Evolutionary conservation across 2,329 filamentous ascomycete genomes (phyloP).

Genomic region (Trichoderma atrobrunneum): DNA sequence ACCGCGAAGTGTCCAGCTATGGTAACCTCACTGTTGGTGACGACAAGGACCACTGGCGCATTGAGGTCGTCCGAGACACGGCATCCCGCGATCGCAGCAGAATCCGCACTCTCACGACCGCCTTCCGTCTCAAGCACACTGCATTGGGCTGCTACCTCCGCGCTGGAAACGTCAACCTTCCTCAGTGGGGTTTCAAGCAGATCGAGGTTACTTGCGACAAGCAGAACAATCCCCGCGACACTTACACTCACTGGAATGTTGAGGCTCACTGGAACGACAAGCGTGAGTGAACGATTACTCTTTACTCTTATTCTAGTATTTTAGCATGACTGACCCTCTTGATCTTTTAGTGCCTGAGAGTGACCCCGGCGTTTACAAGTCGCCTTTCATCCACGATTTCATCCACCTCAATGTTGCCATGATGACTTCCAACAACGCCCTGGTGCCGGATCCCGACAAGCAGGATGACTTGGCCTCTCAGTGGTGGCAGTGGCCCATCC

Average conservation of each 20-base stretch:
- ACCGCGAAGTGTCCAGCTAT: slow-evolving; percentile 92
- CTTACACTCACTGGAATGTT: slow-evolving; percentile 98
- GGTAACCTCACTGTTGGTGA: slow-evolving; percentile 94
- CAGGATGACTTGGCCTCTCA: slow-evolving; percentile 95
- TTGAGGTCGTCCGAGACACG: slow-evolving; percentile 89
- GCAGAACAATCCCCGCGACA: slow-evolving; percentile 85
- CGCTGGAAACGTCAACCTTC: slow-evolving; percentile 92
- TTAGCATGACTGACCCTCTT: background rate
- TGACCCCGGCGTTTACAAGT: slow-evolving; percentile 90
- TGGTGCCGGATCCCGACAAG: slow-evolving; percentile 97
- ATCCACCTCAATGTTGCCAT: slow-evolving; percentile 98
- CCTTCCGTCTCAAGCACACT: slow-evolving; percentile 83
- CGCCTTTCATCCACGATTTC: slow-evolving; percentile 96
- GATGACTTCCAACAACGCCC: slow-evolving; percentile 99
- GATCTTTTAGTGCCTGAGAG: slow-evolving; percentile 71
- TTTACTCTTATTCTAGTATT: background rate
- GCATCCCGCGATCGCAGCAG: slow-evolving; percentile 80
- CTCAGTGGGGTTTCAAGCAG: slow-evolving; percentile 99
- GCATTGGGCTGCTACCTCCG: slow-evolving; percentile 88
- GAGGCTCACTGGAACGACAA: slow-evolving; percentile 93
- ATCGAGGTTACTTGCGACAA: slow-evolving; percentile 96
- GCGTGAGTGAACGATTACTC: slow-evolving; percentile 56
- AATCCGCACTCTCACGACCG: slow-evolving; percentile 86
- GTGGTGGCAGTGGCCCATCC: slow-evolving; percentile 98
- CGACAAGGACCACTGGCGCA: slow-evolving; percentile 94